These are phyloP conservation scores for Karstenula rhodostoma DNA, from an alignment of 2,329 filamentous ascomycete species.

Conservation along the genomic window DNA sequence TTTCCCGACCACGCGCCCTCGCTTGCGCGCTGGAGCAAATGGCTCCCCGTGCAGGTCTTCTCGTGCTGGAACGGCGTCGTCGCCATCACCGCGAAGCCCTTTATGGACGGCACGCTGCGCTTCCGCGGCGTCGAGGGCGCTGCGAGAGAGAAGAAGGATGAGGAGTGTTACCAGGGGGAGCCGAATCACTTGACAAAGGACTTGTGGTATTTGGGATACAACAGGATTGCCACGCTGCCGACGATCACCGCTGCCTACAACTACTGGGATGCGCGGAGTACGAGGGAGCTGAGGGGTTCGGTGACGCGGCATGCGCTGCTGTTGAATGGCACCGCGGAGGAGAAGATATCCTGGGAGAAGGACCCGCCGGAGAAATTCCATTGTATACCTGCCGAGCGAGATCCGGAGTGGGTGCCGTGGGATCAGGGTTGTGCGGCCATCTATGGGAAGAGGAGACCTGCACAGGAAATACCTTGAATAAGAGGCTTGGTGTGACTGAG, in stretches of 20 bases:
- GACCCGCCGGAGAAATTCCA: neutral
- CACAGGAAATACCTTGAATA: neutral
- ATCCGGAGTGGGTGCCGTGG: constrained; percentile 1
- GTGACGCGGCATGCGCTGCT: neutral
- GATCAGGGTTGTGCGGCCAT: neutral
- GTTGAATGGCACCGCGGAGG: neutral
- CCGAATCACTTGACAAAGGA: constrained; percentile 4
- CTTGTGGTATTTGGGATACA: constrained; percentile 1
- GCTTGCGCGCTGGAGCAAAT: neutral
- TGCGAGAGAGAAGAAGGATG: neutral
- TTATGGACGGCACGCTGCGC: constrained; percentile 2
- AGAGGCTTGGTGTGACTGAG: neutral
- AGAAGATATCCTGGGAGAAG: neutral
- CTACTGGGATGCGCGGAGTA: neutral
- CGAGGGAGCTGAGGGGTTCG: neutral
- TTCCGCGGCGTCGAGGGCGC: neutral
- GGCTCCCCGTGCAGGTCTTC: neutral
- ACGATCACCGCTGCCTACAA: neutral
- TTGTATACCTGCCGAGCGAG: neutral
- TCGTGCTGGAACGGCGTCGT: constrained; percentile 11
- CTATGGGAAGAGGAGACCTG: neutral
- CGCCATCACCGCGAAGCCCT: neutral
- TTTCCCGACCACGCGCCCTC: neutral
- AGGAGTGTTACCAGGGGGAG: constrained; percentile 9
- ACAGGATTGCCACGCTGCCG: neutral